Base-by-base conservation (phyloP, 2,329 filamentous ascomycete species). In the Alternaria postmessia region DNA sequence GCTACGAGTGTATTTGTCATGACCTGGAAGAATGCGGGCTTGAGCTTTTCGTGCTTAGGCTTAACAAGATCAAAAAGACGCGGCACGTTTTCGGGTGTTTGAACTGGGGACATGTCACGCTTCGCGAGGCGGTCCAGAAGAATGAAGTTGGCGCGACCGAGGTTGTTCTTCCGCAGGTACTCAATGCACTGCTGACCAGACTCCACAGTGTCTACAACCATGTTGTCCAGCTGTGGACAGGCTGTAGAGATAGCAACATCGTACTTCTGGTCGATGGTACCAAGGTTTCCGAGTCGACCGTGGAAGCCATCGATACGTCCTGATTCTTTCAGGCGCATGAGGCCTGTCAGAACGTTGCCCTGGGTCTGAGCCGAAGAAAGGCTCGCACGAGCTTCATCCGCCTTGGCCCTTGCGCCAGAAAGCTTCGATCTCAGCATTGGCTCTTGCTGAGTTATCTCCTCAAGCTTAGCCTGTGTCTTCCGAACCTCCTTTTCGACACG, bases 211-310 rank as follows among this genome's bases (percentile, higher is more conserved):
- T 98, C 95, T 0, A 96, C 96, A 9, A 99, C 94, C 79, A 99
- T 94, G 75, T 98, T 97, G 79, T 99, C 93, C 9, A 99, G 87
- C 3, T 91, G 87, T 46, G 92, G 89, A 69, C 95, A 98, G 11
- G 95, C 96, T 0, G 95, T 99, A 0, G 96, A 99, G 62, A 99
- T 97, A n/a, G 95, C 95, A 43, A 99, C 88, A 73, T 99, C 95
- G 78, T 96, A 99, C 79, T 92, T 92, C 75, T 92, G 86, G 72
- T 99, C 94, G 67, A 99, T 99, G 0, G 92, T 89, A 43, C 95
- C 95, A 1, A 99, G 86, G 69, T 98, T 97, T 9, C 95, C 96
- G 4, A 99, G 88, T 32, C 95, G 89, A 26, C 95, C 95, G 73
- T 99, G 93, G 80, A 99, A 99, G 2, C 96, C 95, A 72, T 97